These are phyloP conservation scores for Paratinospora sagittata DNA, from an alignment of 164 flowering plant species.

Conservation along the genomic window DNA sequence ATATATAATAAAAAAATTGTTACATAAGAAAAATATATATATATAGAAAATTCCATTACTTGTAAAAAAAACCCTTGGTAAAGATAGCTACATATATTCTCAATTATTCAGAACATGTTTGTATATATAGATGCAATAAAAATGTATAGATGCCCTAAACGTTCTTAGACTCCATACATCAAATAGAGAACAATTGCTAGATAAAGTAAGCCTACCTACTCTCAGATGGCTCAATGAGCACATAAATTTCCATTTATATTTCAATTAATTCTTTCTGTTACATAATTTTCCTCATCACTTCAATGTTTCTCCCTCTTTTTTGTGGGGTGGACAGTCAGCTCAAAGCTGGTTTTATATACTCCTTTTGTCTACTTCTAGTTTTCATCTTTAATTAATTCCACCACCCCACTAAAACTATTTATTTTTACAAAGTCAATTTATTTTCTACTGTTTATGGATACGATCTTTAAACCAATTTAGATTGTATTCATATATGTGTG, in stretches of 20 bases:
- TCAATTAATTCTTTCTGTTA: background rate
- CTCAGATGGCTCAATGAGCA: background rate
- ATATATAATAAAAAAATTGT: background rate
- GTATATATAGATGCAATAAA: conserved; percentile 1
- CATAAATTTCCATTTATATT: background rate
- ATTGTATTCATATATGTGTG: background rate
- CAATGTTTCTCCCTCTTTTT: conserved; percentile 1
- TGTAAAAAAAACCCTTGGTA: background rate
- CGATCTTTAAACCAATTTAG: too few species aligned
- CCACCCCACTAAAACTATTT: too few species aligned
- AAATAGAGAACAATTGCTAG: background rate
- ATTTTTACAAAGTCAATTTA: background rate
- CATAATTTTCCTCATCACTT: background rate
- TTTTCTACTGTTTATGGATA: background rate
- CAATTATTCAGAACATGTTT: background rate
- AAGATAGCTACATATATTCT: background rate
- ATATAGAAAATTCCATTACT: background rate
- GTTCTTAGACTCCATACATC: background rate
- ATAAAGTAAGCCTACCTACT: background rate
- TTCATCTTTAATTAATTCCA: background rate
- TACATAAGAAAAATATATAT: too few species aligned
- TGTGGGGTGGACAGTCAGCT: conserved; percentile 11
- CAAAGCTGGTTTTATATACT: conserved; percentile 5
- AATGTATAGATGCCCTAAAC: background rate
- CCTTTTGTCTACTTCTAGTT: background rate